Evolutionary conservation across 2,329 filamentous ascomycete genomes (phyloP), one percentile per base, ranked within the genome.

Genomic region (Penicillium expansum): DNA sequence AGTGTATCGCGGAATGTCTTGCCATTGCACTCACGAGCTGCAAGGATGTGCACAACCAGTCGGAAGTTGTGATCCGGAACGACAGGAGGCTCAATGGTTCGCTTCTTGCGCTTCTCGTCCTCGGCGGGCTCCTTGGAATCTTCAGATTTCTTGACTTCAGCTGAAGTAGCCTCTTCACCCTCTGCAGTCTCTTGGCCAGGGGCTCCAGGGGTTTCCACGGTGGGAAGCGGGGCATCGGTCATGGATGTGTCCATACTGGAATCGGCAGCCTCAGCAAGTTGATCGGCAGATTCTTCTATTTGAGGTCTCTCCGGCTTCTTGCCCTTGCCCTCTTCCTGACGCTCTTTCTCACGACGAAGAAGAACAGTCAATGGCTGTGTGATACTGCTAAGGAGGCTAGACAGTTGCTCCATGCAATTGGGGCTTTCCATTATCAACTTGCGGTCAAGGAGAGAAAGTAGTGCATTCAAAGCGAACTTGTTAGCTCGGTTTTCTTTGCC

Each of bases 1-100:
- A 99, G 84, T 0, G 94, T 97, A 74, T 97, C 95, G 71, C 94
- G 90, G 82, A 99, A 99, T 0, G 94, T 97, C 80, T 96, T 97
- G 61, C 91, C 92, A 70, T 91, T 96, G 77, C 94, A 99, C 74
- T 99, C 94, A 48, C 92, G 89, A 61, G 93, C 93, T 42, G 96
- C 91, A 63, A 99, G 90, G 56, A 99, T 96, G 71, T 94, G 94
- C 66, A 97, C 90, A n/a, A 99, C 92, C 56, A 97, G 81, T 57
- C 90, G 90, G 55, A 99, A 83, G 71, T 97, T 97, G 70, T 92
- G 84, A 30, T 93, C 86, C 5, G 94, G 92, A 53, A 99, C 88
- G 43, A 92, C 82, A 0, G 94, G 94, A 30, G 92, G 90, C 49
- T 89, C 86, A 51, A 96, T 78, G 62, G 76, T 85, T 73, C 74